Evolutionary conservation across 2,329 filamentous ascomycete genomes (phyloP).

Genomic region (Ceratocystis diversiconidia): DNA sequence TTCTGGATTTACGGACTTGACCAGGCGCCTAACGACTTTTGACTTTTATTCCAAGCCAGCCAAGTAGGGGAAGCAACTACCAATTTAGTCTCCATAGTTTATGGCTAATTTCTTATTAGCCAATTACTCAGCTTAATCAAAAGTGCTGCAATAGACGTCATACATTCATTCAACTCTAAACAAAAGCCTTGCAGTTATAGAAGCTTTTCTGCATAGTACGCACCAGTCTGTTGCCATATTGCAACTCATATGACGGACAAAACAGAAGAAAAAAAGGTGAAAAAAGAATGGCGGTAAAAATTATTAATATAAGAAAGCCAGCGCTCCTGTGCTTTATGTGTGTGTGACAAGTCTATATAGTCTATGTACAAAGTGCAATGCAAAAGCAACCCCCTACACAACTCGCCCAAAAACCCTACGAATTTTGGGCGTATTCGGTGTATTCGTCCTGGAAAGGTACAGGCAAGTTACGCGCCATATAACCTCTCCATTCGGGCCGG

Average conservation of each 20-base stretch:
- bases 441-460: slow-evolving; percentile 23
- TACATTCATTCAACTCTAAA: neutral
- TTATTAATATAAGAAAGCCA: neutral
- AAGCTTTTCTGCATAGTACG: neutral
- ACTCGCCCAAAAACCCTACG: neutral
- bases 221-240: too few relatives aligned
- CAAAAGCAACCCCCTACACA: slow-evolving; percentile 6
- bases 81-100: too few relatives aligned
- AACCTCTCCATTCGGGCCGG: slow-evolving; percentile 39
- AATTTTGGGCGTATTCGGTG: neutral
- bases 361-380: neutral
- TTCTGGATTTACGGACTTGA: neutral
- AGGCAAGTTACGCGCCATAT: slow-evolving; percentile 34
- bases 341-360: neutral
- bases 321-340: neutral
- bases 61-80: too few relatives aligned
- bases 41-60: too few relatives aligned
- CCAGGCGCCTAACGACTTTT: too few relatives aligned
- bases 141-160: too few relatives aligned
- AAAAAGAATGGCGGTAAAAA: neutral
- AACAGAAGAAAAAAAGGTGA: too few relatives aligned
- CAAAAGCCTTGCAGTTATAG: neutral
- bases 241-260: too few relatives aligned
- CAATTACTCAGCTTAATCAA: too few relatives aligned
- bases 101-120: too few relatives aligned